Evolutionary conservation across 768 basidiomycete species (phyloP).

Genomic region (Leccinum disarticulatum): DNA sequence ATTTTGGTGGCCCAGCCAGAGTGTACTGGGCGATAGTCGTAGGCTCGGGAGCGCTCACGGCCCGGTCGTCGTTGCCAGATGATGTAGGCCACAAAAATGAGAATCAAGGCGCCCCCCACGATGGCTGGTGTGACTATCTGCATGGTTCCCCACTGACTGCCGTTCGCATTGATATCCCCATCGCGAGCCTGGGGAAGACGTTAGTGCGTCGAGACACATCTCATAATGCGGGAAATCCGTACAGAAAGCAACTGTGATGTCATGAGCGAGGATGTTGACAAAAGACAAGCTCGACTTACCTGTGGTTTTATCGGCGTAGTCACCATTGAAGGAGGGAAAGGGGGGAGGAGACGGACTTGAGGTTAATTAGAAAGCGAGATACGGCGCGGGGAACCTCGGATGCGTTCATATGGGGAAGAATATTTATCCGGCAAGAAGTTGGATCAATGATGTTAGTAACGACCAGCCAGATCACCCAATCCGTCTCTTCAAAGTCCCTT

Average conservation of each 20-base stretch:
- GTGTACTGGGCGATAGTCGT: slow-evolving; percentile 15
- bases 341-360: not conserved
- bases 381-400: slow-evolving; percentile 13
- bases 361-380: slow-evolving; percentile 10
- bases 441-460: slow-evolving; percentile 13
- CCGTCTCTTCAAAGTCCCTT: not conserved
- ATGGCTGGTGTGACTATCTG: slow-evolving; percentile 38
- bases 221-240: slow-evolving; percentile 4
- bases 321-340: slow-evolving; percentile 20
- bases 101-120: slow-evolving; percentile 32
- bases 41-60: not conserved
- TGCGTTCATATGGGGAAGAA: slow-evolving; percentile 16
- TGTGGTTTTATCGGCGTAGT: slow-evolving; percentile 9
- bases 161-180: not conserved
- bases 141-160: slow-evolving; percentile 23
- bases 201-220: not conserved
- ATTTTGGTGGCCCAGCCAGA: slow-evolving; percentile 17
- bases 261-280: not conserved
- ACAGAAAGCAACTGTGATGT: slow-evolving; percentile 22
- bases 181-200: slow-evolving; percentile 17
- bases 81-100: slow-evolving; percentile 22
- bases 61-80: slow-evolving; percentile 24
- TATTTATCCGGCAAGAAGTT: slow-evolving; percentile 16
- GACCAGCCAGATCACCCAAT: not conserved
- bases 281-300: slow-evolving; percentile 5